Conservation (phyloP, 495 filamentous ascomycete species). For the Parathielavia appendiculata region DNA sequence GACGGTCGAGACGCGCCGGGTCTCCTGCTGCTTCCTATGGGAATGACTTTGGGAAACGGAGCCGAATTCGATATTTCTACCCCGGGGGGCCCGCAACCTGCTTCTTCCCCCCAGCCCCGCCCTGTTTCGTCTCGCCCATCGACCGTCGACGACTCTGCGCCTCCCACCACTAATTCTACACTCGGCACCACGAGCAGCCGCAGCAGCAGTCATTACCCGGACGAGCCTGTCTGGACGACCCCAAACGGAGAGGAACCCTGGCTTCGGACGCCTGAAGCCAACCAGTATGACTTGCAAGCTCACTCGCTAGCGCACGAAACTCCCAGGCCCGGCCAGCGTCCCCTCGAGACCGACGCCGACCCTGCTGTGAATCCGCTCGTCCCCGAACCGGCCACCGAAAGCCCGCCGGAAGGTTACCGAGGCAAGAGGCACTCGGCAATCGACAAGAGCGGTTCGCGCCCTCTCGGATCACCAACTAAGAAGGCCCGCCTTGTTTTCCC, state of each 20-base stretch:
- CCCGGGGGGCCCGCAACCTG: slow-evolving; percentile 4
- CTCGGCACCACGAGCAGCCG: slow-evolving; percentile 1
- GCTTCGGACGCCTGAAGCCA: slow-evolving; percentile 13
- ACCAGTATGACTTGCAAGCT: slow-evolving; percentile 27
- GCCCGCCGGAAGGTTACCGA: background rate
- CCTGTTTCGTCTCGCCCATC: slow-evolving; percentile 3
- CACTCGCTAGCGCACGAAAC: slow-evolving; percentile 8
- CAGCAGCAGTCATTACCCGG: background rate
- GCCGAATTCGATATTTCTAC: slow-evolving; percentile 16
- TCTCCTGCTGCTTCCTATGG: slow-evolving; percentile 6
- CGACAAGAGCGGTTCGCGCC: slow-evolving; percentile 9
- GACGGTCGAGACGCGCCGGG: slow-evolving; percentile 10
- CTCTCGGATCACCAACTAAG: slow-evolving; percentile 24
- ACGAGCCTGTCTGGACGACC: slow-evolving; percentile 8
- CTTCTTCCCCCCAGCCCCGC: slow-evolving; percentile 10
- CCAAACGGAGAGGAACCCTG: slow-evolving; percentile 7
- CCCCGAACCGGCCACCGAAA: slow-evolving; percentile 4
- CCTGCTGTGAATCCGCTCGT: slow-evolving; percentile 3
- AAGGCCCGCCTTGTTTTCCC: slow-evolving; percentile 27
- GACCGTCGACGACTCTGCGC: slow-evolving; percentile 16
- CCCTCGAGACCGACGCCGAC: background rate
- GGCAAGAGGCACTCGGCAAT: slow-evolving; percentile 20
- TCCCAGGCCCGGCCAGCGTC: background rate
- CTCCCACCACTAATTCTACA: slow-evolving; percentile 13
- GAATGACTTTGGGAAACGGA: slow-evolving; percentile 23